These are phyloP conservation scores for Saccharomyces hybrid DNA, from an alignment of 1,139 yeast genomes.

Conservation along the genomic window DNA sequence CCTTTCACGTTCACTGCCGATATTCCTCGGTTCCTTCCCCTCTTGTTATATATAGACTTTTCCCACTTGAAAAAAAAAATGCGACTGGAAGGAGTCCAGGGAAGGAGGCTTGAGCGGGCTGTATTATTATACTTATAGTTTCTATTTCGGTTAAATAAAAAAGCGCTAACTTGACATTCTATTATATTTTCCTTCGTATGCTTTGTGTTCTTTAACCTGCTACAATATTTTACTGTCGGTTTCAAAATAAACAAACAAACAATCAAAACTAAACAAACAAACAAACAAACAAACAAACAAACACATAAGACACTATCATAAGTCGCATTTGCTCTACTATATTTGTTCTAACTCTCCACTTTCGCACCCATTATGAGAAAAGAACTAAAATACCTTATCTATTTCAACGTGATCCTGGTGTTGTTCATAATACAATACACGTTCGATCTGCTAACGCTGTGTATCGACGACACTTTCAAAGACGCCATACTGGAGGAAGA, in stretches of 20 bases:
- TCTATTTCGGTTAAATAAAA: background rate
- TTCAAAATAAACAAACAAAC: background rate
- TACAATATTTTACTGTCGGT: background rate
- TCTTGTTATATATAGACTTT: background rate
- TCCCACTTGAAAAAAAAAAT: no score
- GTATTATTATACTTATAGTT: no score
- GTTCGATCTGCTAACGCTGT: slow-evolving; percentile 67
- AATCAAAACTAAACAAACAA: background rate
- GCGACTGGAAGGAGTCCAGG: background rate
- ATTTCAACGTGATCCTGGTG: slow-evolving; percentile 50
- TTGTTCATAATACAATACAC: slow-evolving; percentile 53
- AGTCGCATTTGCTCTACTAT: background rate
- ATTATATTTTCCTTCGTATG: background rate
- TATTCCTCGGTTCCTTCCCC: background rate
- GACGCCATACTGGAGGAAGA: slow-evolving; percentile 59
- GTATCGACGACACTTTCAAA: slow-evolving; percentile 61
- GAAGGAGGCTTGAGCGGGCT: background rate
- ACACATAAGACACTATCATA: background rate
- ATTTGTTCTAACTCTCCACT: background rate
- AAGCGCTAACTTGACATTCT: background rate
- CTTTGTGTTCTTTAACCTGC: background rate
- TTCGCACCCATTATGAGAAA: slow-evolving; percentile 33
- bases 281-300: background rate
- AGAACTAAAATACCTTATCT: slow-evolving; percentile 53
- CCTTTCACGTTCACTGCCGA: background rate